A percentile compares a stretch with the other conserved stretches of the same genome.
phyloP scores from a whole-genome alignment of 2,329 filamentous ascomycete genomes.

The Ramularia endophylla region DNA sequence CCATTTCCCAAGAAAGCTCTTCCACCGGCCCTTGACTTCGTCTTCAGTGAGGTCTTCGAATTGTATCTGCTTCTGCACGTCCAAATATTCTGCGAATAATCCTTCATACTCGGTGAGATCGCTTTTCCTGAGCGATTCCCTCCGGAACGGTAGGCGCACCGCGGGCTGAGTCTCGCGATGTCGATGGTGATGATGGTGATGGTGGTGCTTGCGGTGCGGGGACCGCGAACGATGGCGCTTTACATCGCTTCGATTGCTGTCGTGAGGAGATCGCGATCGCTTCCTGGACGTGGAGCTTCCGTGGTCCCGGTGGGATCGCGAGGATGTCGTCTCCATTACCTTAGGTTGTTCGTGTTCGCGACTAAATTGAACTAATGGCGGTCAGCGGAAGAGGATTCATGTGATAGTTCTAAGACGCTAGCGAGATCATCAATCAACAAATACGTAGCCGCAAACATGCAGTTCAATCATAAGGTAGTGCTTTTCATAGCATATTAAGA shows the following conservation, averaged over 20 bases:
- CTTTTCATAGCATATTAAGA: too few relatives aligned
- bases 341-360: too few relatives aligned
- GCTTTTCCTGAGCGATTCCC: slow-evolving; percentile 57
- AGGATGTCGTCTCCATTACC: too few relatives aligned
- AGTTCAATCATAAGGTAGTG: too few relatives aligned
- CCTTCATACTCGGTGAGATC: slow-evolving; percentile 62
- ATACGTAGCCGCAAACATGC: too few relatives aligned
- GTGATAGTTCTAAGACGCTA: too few relatives aligned
- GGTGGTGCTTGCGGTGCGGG: slow-evolving; percentile 15
- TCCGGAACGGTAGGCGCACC: slow-evolving; percentile 18
- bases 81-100: slow-evolving; percentile 77
- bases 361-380: too few relatives aligned
- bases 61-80: slow-evolving; percentile 74
- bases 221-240: slow-evolving; percentile 24
- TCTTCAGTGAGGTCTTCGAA: slow-evolving; percentile 63
- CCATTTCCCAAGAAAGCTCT: slow-evolving; percentile 89
- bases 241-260: slow-evolving; percentile 6
- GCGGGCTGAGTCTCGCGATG: slow-evolving; percentile 2
- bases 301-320: too few relatives aligned
- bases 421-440: too few relatives aligned
- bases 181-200: slow-evolving; percentile 9
- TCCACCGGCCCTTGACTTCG: slow-evolving; percentile 83
- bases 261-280: too few relatives aligned
- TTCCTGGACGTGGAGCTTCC: too few relatives aligned
- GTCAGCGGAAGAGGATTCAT: too few relatives aligned